These are phyloP conservation scores for Lentinula detonsa DNA, from an alignment of 768 basidiomycete species.

Conservation along the genomic window DNA sequence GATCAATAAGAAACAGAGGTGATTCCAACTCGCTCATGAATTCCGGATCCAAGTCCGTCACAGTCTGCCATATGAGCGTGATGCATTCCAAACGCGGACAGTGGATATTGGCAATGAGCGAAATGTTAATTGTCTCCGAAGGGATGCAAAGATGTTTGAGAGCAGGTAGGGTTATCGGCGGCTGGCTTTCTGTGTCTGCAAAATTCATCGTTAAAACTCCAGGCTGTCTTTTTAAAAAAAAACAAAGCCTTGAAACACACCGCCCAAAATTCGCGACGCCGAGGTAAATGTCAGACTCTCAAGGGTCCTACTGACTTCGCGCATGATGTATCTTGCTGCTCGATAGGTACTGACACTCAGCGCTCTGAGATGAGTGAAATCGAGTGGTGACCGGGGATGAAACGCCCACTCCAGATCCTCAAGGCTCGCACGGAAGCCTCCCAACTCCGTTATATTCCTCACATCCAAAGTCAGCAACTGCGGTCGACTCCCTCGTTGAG, in stretches of 20 bases:
- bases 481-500: neutral
- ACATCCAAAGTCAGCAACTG: slow-evolving; percentile 1
- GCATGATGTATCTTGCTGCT: neutral
- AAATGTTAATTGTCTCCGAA: slow-evolving; percentile 1
- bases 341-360: slow-evolving; percentile 1
- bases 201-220: neutral
- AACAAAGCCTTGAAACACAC: neutral
- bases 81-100: neutral
- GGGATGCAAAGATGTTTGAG: neutral
- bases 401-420: slow-evolving; percentile 2
- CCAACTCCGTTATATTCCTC: slow-evolving; percentile 1
- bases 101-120: slow-evolving; percentile 1
- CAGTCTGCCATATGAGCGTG: slow-evolving; percentile 2
- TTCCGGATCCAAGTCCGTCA: slow-evolving; percentile 1
- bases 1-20: neutral
- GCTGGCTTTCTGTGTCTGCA: slow-evolving; percentile 2
- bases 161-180: neutral
- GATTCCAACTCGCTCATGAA: slow-evolving; percentile 1
- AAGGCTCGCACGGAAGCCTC: neutral
- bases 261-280: slow-evolving; percentile 1
- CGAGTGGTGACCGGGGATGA: slow-evolving; percentile 2
- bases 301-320: neutral
- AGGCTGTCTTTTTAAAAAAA: neutral
- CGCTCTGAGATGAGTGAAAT: neutral
- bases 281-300: slow-evolving; percentile 1